Base-by-base conservation (phyloP, 2,329 filamentous ascomycete genomes). In the Fusarium compactum region DNA sequence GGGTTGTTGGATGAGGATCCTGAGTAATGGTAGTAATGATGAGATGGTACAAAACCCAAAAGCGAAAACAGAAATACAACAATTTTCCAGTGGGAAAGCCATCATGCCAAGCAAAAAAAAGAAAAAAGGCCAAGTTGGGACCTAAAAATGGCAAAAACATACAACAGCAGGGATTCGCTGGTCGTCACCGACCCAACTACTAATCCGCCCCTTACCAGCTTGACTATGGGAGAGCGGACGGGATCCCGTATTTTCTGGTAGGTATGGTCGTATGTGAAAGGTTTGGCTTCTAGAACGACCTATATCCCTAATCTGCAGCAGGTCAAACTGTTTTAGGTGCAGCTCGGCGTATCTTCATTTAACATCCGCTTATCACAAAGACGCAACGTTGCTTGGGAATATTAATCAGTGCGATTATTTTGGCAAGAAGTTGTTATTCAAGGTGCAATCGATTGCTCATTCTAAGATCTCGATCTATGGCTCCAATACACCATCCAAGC, bases 1-100 rank as follows among this genome's bases (percentile, higher is more conserved):
- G 66, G 62, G 12, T 16, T 69, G 14, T 32, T 69, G 29, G 52
- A 65, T 22, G 56, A 69, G 8, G 67, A 69, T 3, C 18, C 44
- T 4, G 15, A 51, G 5, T 27, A 2, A 24, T 6, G 11, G 7
- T 9, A 24, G 7, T 6, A n/a, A n/a, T 14, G 14, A 22, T 7
- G 1, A 53, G 3, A 29, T 3, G 1, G 22, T 10, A 25, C 10
- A 12, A 25, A 2, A 4, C 12, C 4, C 22, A 18, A 24, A 24
- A 16, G 41, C 5, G 18, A 38, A 30, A 30, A 30, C 12, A 30
- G 2, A 30, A 30, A 30, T 30, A 20, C 9, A 16, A 10, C 6
- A 14, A 11, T 29, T 29, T 29, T 14, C 29, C 29, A 29, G 29
- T 29, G 27, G 18, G 15, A 9, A n/a, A 16, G 2, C 18, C 34